Evolutionary conservation across 202 grass and related monocot species (phyloP), one percentile per base, ranked within the genome.

Genomic region (Panicum virgatum): DNA sequence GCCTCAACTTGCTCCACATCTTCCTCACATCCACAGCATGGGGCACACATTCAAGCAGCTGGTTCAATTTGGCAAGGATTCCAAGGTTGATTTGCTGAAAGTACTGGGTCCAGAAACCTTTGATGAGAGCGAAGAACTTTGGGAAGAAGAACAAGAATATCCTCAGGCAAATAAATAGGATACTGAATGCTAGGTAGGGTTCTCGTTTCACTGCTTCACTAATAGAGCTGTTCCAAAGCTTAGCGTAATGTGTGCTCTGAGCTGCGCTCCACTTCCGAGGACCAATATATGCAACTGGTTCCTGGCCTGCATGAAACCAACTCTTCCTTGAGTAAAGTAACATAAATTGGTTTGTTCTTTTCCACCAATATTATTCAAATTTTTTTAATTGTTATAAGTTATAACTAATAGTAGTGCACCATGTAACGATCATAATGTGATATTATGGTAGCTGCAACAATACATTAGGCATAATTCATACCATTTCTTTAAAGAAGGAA

Each of bases 1-100:
- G 79, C 71, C 90, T 90, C 82, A 91, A 75, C 68, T 92, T 96
- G 89, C 88, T 99, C 91, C 91, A 92, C 8, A 96, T 50, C 89
- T 87, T 94, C 72, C 84, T 92, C 25, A 96, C 44, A 79, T 98
- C 96, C 26, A 96, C 54, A 0, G 74, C 82, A 85, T 96, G 89
- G 2, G 84, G 82, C 47, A 84, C 77, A 46, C 85, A 90, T 40
- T 88, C 89, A 37, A 93, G 88, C 43, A 95, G 80, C 32, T 95
- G 96, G 12, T 70, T 79, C 84, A 84, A 82, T 85, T 87, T 92
- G 52, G 78, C 83, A 71, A 98, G 79, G 62, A 96, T 38, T 67
- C 87, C 88, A 47, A 87, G 71, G 79, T 92, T 99, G 82, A 87
- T 54, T 18, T 84, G 84, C 86, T 30, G 83, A 14, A 81, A 85